phyloP scores from a whole-genome alignment of 768 basidiomycete genomes.

The Tephrocybe sp. region DNA sequence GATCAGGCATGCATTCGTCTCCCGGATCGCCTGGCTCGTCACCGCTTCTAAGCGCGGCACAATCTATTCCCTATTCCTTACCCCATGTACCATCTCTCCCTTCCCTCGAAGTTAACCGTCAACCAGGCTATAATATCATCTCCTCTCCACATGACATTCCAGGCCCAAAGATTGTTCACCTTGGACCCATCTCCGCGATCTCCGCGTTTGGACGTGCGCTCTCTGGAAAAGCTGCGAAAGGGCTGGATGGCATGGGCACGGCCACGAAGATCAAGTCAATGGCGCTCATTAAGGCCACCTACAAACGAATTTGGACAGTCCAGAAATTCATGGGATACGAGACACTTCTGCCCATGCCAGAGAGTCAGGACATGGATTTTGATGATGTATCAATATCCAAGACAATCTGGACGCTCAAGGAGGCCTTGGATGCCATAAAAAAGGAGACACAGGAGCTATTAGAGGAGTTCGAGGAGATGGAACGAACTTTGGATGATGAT shows the following conservation, averaged over 20 bases:
- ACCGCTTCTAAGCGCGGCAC: slow-evolving; percentile 34
- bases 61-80: slow-evolving; percentile 27
- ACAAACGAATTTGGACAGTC: slow-evolving; percentile 57
- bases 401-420: slow-evolving; percentile 51
- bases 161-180: slow-evolving; percentile 55
- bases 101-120: slow-evolving; percentile 28
- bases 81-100: slow-evolving; percentile 17
- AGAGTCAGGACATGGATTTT: slow-evolving; percentile 24
- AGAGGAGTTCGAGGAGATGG: slow-evolving; percentile 53
- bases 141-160: slow-evolving; percentile 32
- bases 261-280: slow-evolving; percentile 47
- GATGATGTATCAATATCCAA: slow-evolving; percentile 34
- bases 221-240: slow-evolving; percentile 23
- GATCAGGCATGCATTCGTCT: slow-evolving; percentile 44
- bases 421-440: slow-evolving; percentile 50
- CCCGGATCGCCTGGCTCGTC: slow-evolving; percentile 51
- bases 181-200: slow-evolving; percentile 48
- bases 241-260: slow-evolving; percentile 27
- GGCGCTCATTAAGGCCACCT: slow-evolving; percentile 54
- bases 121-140: slow-evolving; percentile 40
- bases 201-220: slow-evolving; percentile 31
- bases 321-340: slow-evolving; percentile 66
- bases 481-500: slow-evolving; percentile 27
- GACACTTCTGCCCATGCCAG: slow-evolving; percentile 47
- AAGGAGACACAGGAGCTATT: slow-evolving; percentile 56